Conservation (phyloP, 768 basidiomycete species). For the Boletellus ananas region DNA sequence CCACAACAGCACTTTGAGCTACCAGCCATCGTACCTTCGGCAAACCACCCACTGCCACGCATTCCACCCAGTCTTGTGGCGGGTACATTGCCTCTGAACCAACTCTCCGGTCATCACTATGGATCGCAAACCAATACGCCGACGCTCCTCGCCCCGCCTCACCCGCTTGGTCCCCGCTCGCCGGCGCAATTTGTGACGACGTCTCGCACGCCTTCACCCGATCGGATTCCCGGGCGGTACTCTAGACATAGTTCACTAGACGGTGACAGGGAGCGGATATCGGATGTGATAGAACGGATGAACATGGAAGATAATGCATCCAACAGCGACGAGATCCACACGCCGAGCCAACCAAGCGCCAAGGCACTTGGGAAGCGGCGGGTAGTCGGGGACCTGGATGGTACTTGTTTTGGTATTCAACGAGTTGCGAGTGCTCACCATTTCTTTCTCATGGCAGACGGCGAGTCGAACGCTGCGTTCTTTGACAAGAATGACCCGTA, state of each 20-base stretch:
- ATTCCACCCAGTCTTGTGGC: conserved; percentile 31
- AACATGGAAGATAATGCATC: conserved; percentile 21
- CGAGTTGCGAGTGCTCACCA: neutral
- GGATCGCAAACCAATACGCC: conserved; percentile 27
- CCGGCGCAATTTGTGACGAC: conserved; percentile 44
- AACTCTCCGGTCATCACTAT: conserved; percentile 15
- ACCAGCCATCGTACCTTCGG: conserved; percentile 29
- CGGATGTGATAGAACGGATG: conserved; percentile 28
- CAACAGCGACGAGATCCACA: conserved; percentile 29
- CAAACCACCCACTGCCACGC: conserved; percentile 38
- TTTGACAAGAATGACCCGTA: conserved; percentile 37
- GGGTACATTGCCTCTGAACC: conserved; percentile 11
- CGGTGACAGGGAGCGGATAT: conserved; percentile 20
- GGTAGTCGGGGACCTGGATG: conserved; percentile 49
- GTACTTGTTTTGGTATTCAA: conserved; percentile 23
- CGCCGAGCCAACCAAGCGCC: conserved; percentile 65
- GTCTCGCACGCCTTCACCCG: conserved; percentile 73
- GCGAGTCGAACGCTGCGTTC: conserved; percentile 57
- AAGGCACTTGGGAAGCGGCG: conserved; percentile 87
- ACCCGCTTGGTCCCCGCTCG: conserved; percentile 70
- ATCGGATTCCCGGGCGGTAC: conserved; percentile 29
- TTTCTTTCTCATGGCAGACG: conserved; percentile 27
- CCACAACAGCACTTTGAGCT: conserved; percentile 32
- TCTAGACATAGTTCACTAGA: conserved; percentile 24
- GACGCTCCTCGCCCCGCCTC: conserved; percentile 58